Base-by-base conservation (phyloP, 495 filamentous ascomycete genomes). In the Aspergillus incahuasiensis region DNA sequence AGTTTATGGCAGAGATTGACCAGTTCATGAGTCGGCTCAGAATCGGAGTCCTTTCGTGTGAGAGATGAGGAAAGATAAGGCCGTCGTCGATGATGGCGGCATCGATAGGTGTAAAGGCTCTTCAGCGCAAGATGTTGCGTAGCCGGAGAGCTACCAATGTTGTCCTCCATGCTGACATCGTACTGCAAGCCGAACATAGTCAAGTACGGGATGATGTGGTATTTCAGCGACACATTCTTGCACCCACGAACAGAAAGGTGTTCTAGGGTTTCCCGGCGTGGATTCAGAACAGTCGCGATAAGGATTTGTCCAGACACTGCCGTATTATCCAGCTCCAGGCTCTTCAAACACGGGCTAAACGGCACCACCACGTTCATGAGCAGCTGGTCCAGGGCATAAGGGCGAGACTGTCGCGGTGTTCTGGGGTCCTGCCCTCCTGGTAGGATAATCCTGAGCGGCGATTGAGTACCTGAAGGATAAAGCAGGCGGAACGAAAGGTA, bases 141-240 rank as follows among this genome's bases (percentile, higher is more conserved):
- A 6, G 65, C 54, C 5, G 66, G 63, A n/a, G 66, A 70, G 40
- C 59, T 66, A 5, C 68, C 68, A 38, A 62, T 65, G 21, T 63
- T 70, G 22, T 52, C 69, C 42, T 74, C 75, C 59, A 69, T 72
- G 30, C 72, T 70, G 32, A 73, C 67, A 61, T 76, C 71, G 55
- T 68, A 69, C 55, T 79, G 77, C 5, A 79, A 60, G 7, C 70
- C 68, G 52, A 72, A 78, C 71, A 81, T 71, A 42, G 73, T 74
- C 16, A 85, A 67, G 52, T 78, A 85, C 3, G 82, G 82, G 32
- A 84, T 74, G 52, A 85, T 79, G 52, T 85, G 82, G 58, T 85
- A 85, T 64, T 85, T 85, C 45, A 85, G 69, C 16, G 82, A 84
- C 28, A 85, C 82, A 66, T 85, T 82, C 65, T 85, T 84, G 74